Evolutionary conservation across 2,329 filamentous ascomycete species (phyloP).

Genomic region (Epichloe uncinata): DNA sequence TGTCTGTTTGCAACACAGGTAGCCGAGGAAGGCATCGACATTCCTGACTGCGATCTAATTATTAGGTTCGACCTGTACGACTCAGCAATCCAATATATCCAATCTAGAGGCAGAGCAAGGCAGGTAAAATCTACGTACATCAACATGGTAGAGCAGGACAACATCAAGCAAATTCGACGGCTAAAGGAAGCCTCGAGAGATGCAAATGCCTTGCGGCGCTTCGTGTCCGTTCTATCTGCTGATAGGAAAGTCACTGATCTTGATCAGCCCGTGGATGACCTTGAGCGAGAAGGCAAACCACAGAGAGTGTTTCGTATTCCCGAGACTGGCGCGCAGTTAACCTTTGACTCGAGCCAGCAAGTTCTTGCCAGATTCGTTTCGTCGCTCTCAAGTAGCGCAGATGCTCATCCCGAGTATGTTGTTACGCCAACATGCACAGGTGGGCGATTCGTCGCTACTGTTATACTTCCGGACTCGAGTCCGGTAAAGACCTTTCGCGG

Average conservation of each 20-base stretch:
- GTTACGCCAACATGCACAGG: conserved; percentile 33
- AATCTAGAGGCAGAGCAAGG: conserved; percentile 79
- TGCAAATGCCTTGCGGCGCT: conserved; percentile 53
- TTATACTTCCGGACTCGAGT: conserved; percentile 62
- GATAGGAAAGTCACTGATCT: conserved; percentile 43
- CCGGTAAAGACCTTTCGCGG: conserved; percentile 58
- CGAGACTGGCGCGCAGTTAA: conserved; percentile 63
- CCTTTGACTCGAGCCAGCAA: conserved; percentile 58
- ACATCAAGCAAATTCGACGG: conserved; percentile 43
- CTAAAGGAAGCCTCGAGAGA: conserved; percentile 47
- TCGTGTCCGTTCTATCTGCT: conserved; percentile 61
- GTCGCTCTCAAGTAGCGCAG: conserved; percentile 32
- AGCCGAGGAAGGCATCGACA: conserved; percentile 54
- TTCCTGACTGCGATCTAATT: conserved; percentile 53
- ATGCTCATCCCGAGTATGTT: conserved; percentile 43
- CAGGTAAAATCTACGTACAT: conserved; percentile 66
- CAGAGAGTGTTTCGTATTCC: conserved; percentile 46
- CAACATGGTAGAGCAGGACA: conserved; percentile 67
- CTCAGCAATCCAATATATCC: conserved; percentile 89
- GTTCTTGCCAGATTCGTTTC: conserved; percentile 63
- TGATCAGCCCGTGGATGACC: conserved; percentile 7
- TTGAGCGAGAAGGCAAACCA: conserved; percentile 10
- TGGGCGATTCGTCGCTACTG: conserved; percentile 58
- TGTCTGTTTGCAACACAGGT: conserved; percentile 55
- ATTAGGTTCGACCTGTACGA: conserved; percentile 74